These are phyloP conservation scores for Cryptosporidium ryanae DNA, from an alignment of 169 alveolate genomes.

Conservation along the genomic window DNA sequence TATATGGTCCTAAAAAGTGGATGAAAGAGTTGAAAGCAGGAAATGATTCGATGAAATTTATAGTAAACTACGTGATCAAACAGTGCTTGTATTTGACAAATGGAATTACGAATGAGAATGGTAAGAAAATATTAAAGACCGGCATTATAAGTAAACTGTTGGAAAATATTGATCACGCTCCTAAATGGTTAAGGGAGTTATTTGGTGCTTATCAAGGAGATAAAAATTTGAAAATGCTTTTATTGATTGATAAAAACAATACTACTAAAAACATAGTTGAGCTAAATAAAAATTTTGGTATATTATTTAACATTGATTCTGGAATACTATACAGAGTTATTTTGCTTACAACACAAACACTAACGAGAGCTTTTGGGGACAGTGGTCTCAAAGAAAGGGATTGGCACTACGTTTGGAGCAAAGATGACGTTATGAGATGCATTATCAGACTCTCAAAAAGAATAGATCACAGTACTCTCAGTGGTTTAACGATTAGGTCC, in stretches of 20 bases:
- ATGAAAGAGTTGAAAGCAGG: neutral
- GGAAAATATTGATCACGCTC: neutral
- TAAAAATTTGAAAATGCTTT: constrained; percentile 2
- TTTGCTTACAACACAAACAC: neutral
- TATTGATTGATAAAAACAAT: constrained; percentile 26
- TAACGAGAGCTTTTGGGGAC: no score
- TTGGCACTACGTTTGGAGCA: constrained; percentile 31
- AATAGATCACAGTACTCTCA: constrained; percentile 23
- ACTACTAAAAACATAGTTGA: constrained; percentile 5
- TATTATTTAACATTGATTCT: neutral
- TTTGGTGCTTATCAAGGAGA: neutral
- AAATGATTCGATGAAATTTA: constrained; percentile 14
- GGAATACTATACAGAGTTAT: constrained; percentile 11
- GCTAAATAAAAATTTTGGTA: neutral
- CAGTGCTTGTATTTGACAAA: constrained; percentile 1
- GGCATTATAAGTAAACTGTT: neutral
- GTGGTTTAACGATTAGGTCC: constrained; percentile 1
- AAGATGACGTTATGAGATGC: constrained; percentile 2
- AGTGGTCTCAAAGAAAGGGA: neutral
- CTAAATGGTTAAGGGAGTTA: constrained; percentile 11
- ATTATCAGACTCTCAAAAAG: constrained; percentile 45
- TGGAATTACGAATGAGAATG: neutral
- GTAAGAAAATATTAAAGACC: neutral
- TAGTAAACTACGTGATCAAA: constrained; percentile 15
- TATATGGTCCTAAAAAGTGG: neutral